Evolutionary conservation across 352 stramenopile species (phyloP).

Genomic region (Lagenidium sp.): DNA sequence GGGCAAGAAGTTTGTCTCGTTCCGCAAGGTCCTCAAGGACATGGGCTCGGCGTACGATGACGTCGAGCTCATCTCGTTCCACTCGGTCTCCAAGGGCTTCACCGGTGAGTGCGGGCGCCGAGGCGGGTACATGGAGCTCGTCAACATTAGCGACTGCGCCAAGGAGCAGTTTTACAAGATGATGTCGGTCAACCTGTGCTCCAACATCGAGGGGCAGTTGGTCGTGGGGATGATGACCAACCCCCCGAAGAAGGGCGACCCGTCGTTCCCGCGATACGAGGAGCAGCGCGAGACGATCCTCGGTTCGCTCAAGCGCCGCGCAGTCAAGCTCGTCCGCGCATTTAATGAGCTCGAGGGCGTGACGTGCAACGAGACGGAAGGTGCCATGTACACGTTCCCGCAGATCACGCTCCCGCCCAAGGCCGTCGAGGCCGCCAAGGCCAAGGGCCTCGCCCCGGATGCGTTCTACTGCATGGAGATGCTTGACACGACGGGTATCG

Average conservation of each 20-base stretch:
- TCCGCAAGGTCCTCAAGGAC: constrained; percentile 91
- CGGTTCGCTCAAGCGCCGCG: constrained; percentile 90
- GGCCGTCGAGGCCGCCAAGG: constrained; percentile 74
- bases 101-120: constrained; percentile 97
- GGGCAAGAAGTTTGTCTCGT: constrained; percentile 90
- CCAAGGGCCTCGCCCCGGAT: constrained; percentile 83
- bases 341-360: constrained; percentile 96
- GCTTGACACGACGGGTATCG: constrained; percentile 95
- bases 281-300: constrained; percentile 92
- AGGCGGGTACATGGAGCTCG: constrained; percentile 96
- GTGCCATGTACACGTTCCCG: constrained; percentile 99
- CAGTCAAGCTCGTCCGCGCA: constrained; percentile 88
- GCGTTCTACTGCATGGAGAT: constrained; percentile 96
- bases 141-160: constrained; percentile 88
- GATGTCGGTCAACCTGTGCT: constrained; percentile 95
- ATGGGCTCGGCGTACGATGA: constrained; percentile 75
- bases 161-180: constrained; percentile 99
- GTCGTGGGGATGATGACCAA: constrained; percentile 98
- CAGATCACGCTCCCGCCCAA: constrained; percentile 87
- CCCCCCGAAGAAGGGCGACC: constrained; percentile 85
- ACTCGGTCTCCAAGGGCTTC: constrained; percentile 98
- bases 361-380: constrained; percentile 94
- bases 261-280: constrained; percentile 86
- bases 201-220: constrained; percentile 95
- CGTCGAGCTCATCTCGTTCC: constrained; percentile 98